Evolutionary conservation across 2,329 filamentous ascomycete genomes (phyloP), one percentile per base, ranked within the genome.

Genomic region (Fusarium nygamai): DNA sequence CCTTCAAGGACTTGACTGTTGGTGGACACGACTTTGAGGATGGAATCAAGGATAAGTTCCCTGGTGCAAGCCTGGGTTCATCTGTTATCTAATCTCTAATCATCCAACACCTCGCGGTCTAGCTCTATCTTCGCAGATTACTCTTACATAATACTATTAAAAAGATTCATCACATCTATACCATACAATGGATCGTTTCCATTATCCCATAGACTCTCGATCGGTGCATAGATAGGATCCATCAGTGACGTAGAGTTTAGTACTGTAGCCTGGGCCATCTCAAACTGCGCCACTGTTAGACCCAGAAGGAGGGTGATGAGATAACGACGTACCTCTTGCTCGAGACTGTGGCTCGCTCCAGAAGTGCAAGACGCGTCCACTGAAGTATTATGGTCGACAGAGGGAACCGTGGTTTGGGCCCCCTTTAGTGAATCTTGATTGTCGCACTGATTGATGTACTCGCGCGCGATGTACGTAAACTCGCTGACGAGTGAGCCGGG

Each of bases 141-240:
- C 41, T 38, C 4, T 27, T 62, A 62, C 31, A 62, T 62, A 31
- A 62, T 62, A 29, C 57, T 74, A 27, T 67, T 73, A 2, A 77
- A 77, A 27, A 77, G 74, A 20, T 77, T 73, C 75, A 77, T 77
- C 19, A 77, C 71, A 51, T 77, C 68, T 34, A 77, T 73, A 0
- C 75, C 75, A 20, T 73, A 66, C 11, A 77, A 41, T 3, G 69
- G 62, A 13, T 77, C 73, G 16, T 62, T 73, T 10, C 69, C 73
- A 1, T 47, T 33, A 19, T 72, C 70, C 75, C 75, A 77, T 0
- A 73, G 47, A 2, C 67, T 74, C 19, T 76, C 72, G 9, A 56
- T 20, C 1, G 65, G 65, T 4, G 61, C 43, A 27, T 74, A 72
- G 4, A 64, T 33, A 27, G 71, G 66, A 10, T 64, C 61, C 27